phyloP scores from a whole-genome alignment of 805 yeast species.

The Wickerhamomyces sydowiorum region DNA sequence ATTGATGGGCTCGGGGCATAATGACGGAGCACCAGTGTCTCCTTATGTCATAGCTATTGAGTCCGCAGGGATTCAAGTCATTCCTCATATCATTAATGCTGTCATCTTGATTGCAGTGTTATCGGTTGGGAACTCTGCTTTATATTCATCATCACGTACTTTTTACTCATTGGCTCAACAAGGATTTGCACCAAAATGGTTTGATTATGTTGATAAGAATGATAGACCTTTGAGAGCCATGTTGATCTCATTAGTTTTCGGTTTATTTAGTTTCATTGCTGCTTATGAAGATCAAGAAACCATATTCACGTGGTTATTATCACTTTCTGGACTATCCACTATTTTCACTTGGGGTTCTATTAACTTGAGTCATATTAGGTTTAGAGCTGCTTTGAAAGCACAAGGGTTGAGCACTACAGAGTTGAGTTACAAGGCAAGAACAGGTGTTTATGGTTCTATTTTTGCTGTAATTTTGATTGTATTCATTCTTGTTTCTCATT shows the following conservation, averaged over 20 bases:
- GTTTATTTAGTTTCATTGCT: constrained; percentile 60
- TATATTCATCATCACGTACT: constrained; percentile 42
- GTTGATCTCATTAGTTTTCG: constrained; percentile 41
- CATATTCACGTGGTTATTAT: constrained; percentile 61
- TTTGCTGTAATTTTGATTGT: constrained; percentile 41
- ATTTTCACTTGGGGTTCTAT: constrained; percentile 59
- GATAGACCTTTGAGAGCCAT: constrained; percentile 59
- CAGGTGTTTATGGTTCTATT: constrained; percentile 47
- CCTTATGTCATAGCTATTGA: constrained; percentile 63
- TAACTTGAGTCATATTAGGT: constrained; percentile 48
- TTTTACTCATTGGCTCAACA: constrained; percentile 50
- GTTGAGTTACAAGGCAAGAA: constrained; percentile 45
- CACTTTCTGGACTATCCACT: constrained; percentile 56
- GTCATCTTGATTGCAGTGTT: constrained; percentile 57
- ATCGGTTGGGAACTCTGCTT: constrained; percentile 54
- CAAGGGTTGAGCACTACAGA: constrained; percentile 45
- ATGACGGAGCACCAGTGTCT: constrained; percentile 46
- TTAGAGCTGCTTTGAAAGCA: constrained; percentile 49
- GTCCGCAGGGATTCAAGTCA: constrained; percentile 48
- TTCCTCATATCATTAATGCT: constrained; percentile 61
- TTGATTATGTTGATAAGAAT: constrained; percentile 46
- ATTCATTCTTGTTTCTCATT: constrained; percentile 49
- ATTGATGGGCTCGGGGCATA: constrained; percentile 33
- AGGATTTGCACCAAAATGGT: constrained; percentile 51
- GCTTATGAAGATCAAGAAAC: constrained; percentile 49